These are phyloP conservation scores for Suillus plorans DNA, from an alignment of 768 basidiomycete genomes.

Conservation along the genomic window DNA sequence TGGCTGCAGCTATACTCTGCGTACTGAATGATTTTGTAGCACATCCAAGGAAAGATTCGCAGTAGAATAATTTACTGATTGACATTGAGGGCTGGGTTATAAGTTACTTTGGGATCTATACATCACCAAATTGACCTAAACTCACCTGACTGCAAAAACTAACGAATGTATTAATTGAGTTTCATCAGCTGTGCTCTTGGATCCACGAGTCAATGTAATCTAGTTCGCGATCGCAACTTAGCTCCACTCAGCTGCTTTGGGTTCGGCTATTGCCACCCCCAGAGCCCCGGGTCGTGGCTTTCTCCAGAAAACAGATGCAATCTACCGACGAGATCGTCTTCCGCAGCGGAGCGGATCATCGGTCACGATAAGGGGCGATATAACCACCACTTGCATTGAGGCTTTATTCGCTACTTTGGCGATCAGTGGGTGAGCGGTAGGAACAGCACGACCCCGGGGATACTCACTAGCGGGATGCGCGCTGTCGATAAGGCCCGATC, in stretches of 20 bases:
- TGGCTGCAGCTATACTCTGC: slow-evolving; percentile 36
- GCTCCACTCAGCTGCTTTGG: neutral
- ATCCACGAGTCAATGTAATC: neutral
- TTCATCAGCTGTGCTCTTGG: neutral
- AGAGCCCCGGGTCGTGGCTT: neutral
- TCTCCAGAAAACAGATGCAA: neutral
- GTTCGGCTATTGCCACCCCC: neutral
- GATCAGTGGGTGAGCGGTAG: neutral
- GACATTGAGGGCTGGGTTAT: neutral
- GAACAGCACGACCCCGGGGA: neutral
- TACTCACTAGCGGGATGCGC: neutral
- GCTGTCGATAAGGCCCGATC: no score
- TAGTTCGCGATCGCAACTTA: neutral
- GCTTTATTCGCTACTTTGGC: neutral
- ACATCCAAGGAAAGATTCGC: slow-evolving; percentile 25
- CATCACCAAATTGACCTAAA: neutral
- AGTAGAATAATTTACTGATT: neutral
- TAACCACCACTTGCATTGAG: neutral
- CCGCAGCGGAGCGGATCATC: slow-evolving; percentile 1
- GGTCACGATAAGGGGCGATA: neutral
- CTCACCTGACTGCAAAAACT: neutral
- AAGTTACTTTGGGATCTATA: neutral
- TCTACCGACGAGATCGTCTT: neutral
- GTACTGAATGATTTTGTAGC: slow-evolving; percentile 33
- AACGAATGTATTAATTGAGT: neutral